These are phyloP conservation scores for Gaeumannomyces tritici DNA, from an alignment of 2,329 filamentous ascomycete species.

Conservation along the genomic window DNA sequence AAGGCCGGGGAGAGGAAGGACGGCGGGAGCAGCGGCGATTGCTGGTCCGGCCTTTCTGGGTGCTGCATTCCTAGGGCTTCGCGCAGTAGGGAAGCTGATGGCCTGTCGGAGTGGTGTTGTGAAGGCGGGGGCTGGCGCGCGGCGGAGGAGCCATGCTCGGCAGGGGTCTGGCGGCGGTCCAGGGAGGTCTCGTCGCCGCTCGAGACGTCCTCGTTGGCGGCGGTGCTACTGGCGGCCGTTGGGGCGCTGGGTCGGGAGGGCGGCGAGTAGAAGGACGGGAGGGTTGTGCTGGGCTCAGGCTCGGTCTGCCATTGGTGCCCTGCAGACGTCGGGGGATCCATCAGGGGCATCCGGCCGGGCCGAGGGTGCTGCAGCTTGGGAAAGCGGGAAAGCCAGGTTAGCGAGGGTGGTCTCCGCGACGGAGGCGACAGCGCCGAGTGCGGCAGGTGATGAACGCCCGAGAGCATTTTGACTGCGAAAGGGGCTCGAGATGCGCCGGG, in stretches of 20 bases:
- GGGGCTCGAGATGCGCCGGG: not conserved
- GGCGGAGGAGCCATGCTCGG: not conserved
- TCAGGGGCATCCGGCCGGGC: not conserved
- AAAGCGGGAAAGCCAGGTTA: not conserved
- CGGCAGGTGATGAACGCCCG: not conserved
- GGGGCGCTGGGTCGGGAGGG: conserved; percentile 8
- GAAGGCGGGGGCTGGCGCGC: conserved; percentile 6
- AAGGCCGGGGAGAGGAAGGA: conserved; percentile 83
- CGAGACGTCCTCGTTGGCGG: conserved; percentile 10
- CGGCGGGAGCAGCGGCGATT: conserved; percentile 32
- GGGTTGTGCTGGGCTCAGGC: not conserved
- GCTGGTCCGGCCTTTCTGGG: conserved; percentile 5
- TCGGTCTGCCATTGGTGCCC: conserved; percentile 2
- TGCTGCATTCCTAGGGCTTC: conserved; percentile 9
- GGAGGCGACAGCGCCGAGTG: not conserved
- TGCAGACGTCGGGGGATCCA: not conserved
- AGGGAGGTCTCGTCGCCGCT: not conserved
- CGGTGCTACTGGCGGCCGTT: conserved; percentile 1
- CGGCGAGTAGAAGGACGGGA: conserved; percentile 22
- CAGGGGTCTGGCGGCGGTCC: conserved; percentile 9
- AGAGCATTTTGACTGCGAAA: not conserved
- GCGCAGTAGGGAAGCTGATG: conserved; percentile 7
- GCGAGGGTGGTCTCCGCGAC: not conserved
- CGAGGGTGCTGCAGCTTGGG: not conserved
- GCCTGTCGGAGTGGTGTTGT: conserved; percentile 4